These are phyloP conservation scores for Pseudisothecium myosuroides DNA, from an alignment of 225 moss, liverwort and hornwort genomes.

Conservation along the genomic window DNA sequence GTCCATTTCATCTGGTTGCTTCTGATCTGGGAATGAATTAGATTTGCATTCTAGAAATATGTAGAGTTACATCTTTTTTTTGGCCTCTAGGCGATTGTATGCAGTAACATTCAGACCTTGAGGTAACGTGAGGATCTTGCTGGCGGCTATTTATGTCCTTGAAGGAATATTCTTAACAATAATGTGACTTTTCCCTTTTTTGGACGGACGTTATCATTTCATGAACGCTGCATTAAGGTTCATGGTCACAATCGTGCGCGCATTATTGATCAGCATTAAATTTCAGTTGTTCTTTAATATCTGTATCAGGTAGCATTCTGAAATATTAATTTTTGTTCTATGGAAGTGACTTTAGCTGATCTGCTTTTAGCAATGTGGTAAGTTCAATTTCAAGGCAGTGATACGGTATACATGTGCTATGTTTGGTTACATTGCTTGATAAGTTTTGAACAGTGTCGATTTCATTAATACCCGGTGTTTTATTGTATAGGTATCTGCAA, in stretches of 20 bases:
- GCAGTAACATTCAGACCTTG: neutral
- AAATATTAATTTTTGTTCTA: neutral
- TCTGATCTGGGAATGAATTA: neutral
- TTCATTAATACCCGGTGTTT: neutral
- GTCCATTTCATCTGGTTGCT: neutral
- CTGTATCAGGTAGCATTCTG: neutral
- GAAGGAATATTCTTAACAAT: neutral
- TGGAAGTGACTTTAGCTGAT: neutral
- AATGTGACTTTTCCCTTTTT: neutral
- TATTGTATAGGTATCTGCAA: conserved; percentile 35
- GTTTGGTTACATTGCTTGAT: neutral
- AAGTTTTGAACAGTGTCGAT: neutral
- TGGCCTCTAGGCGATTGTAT: neutral
- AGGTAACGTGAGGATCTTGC: neutral
- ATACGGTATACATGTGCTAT: neutral
- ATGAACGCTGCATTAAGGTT: neutral
- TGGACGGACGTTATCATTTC: neutral
- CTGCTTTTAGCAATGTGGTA: neutral
- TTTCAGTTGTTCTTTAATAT: neutral
- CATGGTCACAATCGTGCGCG: neutral
- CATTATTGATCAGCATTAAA: neutral
- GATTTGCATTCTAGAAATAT: neutral
- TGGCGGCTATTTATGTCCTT: neutral
- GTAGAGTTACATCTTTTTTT: neutral
- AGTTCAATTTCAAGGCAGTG: neutral